These are phyloP conservation scores for Artomyces pyxidatus DNA, from an alignment of 768 basidiomycete genomes.

Conservation along the genomic window DNA sequence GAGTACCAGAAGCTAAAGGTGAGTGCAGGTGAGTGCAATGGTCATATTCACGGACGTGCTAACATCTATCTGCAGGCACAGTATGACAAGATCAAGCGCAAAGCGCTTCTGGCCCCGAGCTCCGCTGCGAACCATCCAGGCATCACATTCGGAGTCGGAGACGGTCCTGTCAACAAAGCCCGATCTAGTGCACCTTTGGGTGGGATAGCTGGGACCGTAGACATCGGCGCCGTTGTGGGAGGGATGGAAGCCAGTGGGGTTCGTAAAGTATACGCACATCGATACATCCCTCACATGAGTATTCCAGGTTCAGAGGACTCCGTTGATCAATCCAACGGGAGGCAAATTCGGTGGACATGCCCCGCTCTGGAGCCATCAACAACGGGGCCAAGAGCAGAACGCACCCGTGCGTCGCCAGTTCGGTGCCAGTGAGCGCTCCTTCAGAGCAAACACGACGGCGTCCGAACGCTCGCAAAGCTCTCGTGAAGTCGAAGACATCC, in stretches of 20 bases:
- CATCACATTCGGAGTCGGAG: slow-evolving; percentile 3
- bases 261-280: no score
- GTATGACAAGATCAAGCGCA: slow-evolving; percentile 79
- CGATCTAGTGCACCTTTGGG: no score
- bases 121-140: slow-evolving; percentile 6
- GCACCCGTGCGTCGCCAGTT: slow-evolving; percentile 14
- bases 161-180: slow-evolving; percentile 12
- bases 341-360: slow-evolving; percentile 25
- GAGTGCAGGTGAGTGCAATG: no score
- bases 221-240: slow-evolving; percentile 48
- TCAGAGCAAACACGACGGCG: slow-evolving; percentile 19
- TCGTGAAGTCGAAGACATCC: slow-evolving; percentile 1
- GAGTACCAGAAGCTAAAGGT: slow-evolving; percentile 87
- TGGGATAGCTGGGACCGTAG: no score
- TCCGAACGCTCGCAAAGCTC: slow-evolving; percentile 17
- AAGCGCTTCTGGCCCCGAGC: slow-evolving; percentile 46
- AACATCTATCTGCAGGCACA: slow-evolving; percentile 39
- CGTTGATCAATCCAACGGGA: slow-evolving; percentile 43
- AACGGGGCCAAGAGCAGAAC: background rate
- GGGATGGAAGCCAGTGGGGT: slow-evolving; percentile 65
- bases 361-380: slow-evolving; percentile 40
- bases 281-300: no score
- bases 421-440: slow-evolving; percentile 17
- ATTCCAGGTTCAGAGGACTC: slow-evolving; percentile 60
- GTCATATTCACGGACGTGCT: no score